phyloP scores from a whole-genome alignment of 352 stramenopile species.

The Plasmopara halstedii region DNA sequence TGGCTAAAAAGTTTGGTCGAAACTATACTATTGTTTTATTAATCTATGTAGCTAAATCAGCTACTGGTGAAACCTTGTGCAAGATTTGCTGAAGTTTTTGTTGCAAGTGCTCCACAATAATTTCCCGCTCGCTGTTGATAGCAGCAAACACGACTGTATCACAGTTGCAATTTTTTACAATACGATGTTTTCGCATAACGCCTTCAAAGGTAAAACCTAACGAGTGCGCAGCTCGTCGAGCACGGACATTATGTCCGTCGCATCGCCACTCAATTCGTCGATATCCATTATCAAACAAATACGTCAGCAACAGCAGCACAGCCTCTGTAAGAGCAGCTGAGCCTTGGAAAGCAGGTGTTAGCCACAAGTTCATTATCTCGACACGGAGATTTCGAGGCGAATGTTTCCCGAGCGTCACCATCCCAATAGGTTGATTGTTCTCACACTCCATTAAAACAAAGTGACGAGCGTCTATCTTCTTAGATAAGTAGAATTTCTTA shows the following conservation, averaged over 20 bases:
- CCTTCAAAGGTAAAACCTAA: constrained; percentile 84
- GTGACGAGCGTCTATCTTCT: constrained; percentile 32
- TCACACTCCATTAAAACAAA: constrained; percentile 54
- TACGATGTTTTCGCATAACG: constrained; percentile 80
- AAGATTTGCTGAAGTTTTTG: constrained; percentile 22
- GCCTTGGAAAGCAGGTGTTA: constrained; percentile 72
- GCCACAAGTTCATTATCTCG: constrained; percentile 74
- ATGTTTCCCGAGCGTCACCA: constrained; percentile 67
- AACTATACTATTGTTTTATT: too few relatives aligned
- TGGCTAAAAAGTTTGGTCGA: constrained; percentile 5
- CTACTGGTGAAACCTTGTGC: constrained; percentile 10
- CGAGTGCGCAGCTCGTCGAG: constrained; percentile 63
- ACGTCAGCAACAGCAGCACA: constrained; percentile 60
- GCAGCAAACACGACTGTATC: constrained; percentile 81
- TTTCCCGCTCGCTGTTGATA: constrained; percentile 83
- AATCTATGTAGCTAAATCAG: too few relatives aligned
- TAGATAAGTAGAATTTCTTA: constrained; percentile 26
- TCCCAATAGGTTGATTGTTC: constrained; percentile 56
- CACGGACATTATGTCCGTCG: constrained; percentile 84
- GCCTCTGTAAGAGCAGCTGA: constrained; percentile 36
- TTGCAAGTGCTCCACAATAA: constrained; percentile 61
- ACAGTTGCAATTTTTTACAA: constrained; percentile 79
- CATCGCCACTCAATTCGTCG: constrained; percentile 83
- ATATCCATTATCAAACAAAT: constrained; percentile 74
- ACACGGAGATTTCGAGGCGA: constrained; percentile 73